phyloP scores from a whole-genome alignment of 129 eudicot genomes.

The Flaveria linearis region DNA sequence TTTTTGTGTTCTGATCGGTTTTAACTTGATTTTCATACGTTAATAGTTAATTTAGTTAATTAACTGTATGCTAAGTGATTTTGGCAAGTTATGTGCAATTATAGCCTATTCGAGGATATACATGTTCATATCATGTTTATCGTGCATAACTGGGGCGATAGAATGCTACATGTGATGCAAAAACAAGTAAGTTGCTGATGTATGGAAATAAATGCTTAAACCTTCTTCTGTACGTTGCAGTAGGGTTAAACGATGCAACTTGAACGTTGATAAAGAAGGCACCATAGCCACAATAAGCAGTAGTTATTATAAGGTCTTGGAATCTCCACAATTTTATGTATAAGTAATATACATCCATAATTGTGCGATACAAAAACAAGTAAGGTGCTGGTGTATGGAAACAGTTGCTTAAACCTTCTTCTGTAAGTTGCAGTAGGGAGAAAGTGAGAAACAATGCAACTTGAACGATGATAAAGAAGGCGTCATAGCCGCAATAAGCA shows the following conservation, averaged over 20 bases:
- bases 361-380: not conserved
- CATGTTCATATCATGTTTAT: not conserved
- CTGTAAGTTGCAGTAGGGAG: conserved; percentile 15
- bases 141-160: conserved; percentile 14
- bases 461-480: conserved; percentile 18
- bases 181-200: conserved; percentile 16
- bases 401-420: not conserved
- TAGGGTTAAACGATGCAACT: not conserved
- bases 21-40: not conserved
- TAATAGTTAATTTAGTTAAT: conserved; percentile 8
- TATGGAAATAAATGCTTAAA: not conserved
- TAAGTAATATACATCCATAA: conserved; percentile 13
- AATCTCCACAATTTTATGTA: not conserved
- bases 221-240: conserved; percentile 16
- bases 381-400: conserved; percentile 18
- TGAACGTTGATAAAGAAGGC: conserved; percentile 11
- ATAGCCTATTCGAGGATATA: conserved; percentile 1
- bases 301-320: not conserved
- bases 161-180: not conserved
- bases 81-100: conserved; percentile 4
- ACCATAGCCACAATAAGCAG: conserved; percentile 2
- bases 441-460: conserved; percentile 1
- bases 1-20: not conserved
- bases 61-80: conserved; percentile 6
- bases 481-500: not conserved